Evolutionary conservation across 2,329 filamentous ascomycete genomes (phyloP), one percentile per base, ranked within the genome.

Genomic region (Colletotrichum sp.): DNA sequence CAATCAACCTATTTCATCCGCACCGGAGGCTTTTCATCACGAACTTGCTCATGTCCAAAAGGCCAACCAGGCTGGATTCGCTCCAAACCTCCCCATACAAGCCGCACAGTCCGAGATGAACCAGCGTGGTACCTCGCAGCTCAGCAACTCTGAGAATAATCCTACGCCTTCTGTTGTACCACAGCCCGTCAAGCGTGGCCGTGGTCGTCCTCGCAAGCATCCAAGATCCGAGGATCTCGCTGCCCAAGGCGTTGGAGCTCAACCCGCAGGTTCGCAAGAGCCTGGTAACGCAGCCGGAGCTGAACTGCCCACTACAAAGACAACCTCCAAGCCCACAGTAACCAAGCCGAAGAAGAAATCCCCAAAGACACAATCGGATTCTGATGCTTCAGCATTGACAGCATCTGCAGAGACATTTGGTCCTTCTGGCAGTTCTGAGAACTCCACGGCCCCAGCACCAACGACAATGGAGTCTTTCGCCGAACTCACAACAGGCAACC

Each of bases 151-250:
- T 12, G n/a, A 21, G n/a, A 4, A 52, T 21, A 21, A 52, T 52
- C n/a, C 12, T 7, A 21, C 10, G n/a, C n/a, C 55, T 59, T 28
- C 55, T 16, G 16, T 28, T 7, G 24, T 16, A 21, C 8, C 34
- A 9, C 52, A 67, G 63, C 73, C 73, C 16, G 30, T 68, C 57
- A 76, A 69, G 21, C 74, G 74, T 61, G 64, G 70, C 16, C 57
- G 74, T 24, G 74, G 74, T 28, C 70, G 74, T 30, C 74, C 74
- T 8, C 57, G 74, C n/a, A 76, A 76, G 59, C 9, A 76, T 9
- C 70, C 70, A 18, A 72, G 32, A n/a, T 64, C 48, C 3, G 59
- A 69, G 10, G 43, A 60, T 36, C 6, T 52, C 43, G 43, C 43
- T 21, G 43, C 43, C n/a, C n/a, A 21, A 24, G n/a, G 43, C 12